These are phyloP conservation scores for Delonix regia DNA, from an alignment of 306 rosid species.

Conservation along the genomic window DNA sequence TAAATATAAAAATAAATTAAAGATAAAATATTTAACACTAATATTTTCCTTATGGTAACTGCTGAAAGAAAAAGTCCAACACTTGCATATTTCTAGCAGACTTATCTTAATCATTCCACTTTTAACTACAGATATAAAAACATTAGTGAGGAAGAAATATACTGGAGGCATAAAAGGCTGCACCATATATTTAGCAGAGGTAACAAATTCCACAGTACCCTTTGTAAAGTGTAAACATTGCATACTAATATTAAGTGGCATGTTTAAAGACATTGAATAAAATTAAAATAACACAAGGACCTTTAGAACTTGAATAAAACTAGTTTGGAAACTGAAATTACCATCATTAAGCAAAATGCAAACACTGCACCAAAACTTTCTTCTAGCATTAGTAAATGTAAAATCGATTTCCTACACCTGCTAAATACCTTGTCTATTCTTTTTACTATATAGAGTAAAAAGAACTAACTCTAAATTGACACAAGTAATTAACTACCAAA, in stretches of 20 bases:
- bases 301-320: neutral
- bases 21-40: constrained; percentile 24
- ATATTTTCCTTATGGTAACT: constrained; percentile 13
- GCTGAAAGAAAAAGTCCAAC: constrained; percentile 24
- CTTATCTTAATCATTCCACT: constrained; percentile 97
- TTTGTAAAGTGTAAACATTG: constrained; percentile 37
- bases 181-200: constrained; percentile 98
- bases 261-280: neutral
- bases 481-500: no score
- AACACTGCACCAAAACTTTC: constrained; percentile 93
- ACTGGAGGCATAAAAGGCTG: constrained; percentile 99
- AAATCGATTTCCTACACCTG: no score
- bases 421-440: no score
- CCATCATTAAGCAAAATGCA: constrained; percentile 94
- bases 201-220: constrained; percentile 97
- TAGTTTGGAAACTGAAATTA: constrained; percentile 40
- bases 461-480: no score
- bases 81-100: neutral
- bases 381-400: constrained; percentile 91
- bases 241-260: neutral
- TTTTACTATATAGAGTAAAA: no score
- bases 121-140: constrained; percentile 86
- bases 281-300: constrained; percentile 13
- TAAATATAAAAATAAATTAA: constrained; percentile 6
- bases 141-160: constrained; percentile 92